Percentiles rank a stretch among this genome's conserved stretches.
phyloP scores from a whole-genome alignment of 192 early-diverging fungal species.

The Umbelopsis vinacea region DNA sequence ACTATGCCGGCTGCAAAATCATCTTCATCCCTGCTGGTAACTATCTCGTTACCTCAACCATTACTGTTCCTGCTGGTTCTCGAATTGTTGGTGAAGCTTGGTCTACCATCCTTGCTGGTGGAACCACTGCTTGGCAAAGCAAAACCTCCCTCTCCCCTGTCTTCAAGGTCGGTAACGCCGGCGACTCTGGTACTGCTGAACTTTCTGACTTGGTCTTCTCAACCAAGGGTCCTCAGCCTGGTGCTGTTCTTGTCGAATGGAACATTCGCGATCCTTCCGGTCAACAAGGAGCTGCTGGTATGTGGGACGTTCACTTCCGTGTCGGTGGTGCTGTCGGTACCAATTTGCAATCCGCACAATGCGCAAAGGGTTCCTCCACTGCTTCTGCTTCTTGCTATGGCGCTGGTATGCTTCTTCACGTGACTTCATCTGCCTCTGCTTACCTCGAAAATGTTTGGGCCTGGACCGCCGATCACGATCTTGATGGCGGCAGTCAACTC shows the following conservation, averaged over 20 bases:
- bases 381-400: slow-evolving; percentile 31
- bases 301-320: slow-evolving; percentile 51
- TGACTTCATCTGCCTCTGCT: slow-evolving; percentile 39
- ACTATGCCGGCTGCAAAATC: slow-evolving; percentile 35
- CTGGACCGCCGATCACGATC: slow-evolving; percentile 52
- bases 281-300: slow-evolving; percentile 35
- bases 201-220: slow-evolving; percentile 37
- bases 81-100: slow-evolving; percentile 47
- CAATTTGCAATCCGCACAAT: slow-evolving; percentile 29
- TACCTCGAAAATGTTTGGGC: slow-evolving; percentile 50
- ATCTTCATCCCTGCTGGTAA: slow-evolving; percentile 44
- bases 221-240: slow-evolving; percentile 31
- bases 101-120: slow-evolving; percentile 43
- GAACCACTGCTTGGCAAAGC: slow-evolving; percentile 29
- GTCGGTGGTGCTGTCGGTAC: slow-evolving; percentile 46
- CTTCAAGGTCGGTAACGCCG: slow-evolving; percentile 42
- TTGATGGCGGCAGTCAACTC: slow-evolving; percentile 41
- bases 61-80: slow-evolving; percentile 38
- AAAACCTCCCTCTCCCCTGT: slow-evolving; percentile 33
- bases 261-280: slow-evolving; percentile 30
- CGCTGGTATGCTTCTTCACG: slow-evolving; percentile 31
- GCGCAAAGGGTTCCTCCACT: slow-evolving; percentile 20
- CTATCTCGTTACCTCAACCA: slow-evolving; percentile 41
- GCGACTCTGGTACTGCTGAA: slow-evolving; percentile 46
- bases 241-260: slow-evolving; percentile 49